phyloP scores from a whole-genome alignment of 1,284 basidiomycete genomes.

The Tetrapyrgos nigripes region DNA sequence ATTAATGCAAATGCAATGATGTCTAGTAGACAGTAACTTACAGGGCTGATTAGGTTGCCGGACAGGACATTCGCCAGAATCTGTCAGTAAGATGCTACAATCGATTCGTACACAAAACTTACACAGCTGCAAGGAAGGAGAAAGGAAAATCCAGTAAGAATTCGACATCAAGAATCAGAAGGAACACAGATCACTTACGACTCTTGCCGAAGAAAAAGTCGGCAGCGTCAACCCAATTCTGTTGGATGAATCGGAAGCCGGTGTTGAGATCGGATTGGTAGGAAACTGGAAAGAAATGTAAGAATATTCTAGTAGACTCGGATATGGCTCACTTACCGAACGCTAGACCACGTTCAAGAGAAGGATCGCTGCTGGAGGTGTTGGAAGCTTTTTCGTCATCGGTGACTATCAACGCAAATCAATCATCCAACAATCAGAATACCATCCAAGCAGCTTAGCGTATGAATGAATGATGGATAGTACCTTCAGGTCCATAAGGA shows the following conservation, averaged over 20 bases:
- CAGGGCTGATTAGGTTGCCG: not conserved
- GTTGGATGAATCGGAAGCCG: slow-evolving; percentile 35
- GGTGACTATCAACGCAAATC: slow-evolving; percentile 8
- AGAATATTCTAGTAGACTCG: not conserved
- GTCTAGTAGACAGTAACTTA: not conserved
- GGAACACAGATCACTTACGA: not conserved
- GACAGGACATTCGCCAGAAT: too few relatives aligned
- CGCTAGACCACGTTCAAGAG: slow-evolving; percentile 31
- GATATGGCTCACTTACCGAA: slow-evolving; percentile 21
- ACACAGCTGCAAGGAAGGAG: not conserved
- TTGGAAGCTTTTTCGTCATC: slow-evolving; percentile 14
- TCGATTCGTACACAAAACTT: not conserved
- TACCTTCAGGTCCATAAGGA: slow-evolving; percentile 44
- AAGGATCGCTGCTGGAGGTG: slow-evolving; percentile 16
- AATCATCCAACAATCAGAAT: not conserved
- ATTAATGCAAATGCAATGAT: not conserved
- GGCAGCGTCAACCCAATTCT: slow-evolving; percentile 31
- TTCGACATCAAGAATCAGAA: not conserved
- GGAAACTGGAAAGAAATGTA: slow-evolving; percentile 10
- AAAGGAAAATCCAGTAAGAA: not conserved
- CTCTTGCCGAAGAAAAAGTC: not conserved
- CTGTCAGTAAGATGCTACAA: not conserved
- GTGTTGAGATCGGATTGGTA: slow-evolving; percentile 30
- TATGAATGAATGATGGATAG: not conserved
- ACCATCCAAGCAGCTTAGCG: not conserved